These are phyloP conservation scores for Xylaria sp. DNA, from an alignment of 2,329 filamentous ascomycete species.

Conservation along the genomic window DNA sequence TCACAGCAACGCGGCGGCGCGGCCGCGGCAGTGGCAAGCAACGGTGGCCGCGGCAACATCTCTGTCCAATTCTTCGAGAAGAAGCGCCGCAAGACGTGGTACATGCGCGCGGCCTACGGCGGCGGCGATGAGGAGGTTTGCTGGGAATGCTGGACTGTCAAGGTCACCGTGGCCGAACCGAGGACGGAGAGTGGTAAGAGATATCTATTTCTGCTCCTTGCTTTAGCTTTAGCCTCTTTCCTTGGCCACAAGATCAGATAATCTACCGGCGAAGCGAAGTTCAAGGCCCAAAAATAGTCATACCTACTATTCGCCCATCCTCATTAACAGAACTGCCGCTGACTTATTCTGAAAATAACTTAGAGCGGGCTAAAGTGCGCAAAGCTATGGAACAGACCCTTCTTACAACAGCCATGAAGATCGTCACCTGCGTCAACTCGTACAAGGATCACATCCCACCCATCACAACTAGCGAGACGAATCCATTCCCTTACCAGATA, in stretches of 20 bases:
- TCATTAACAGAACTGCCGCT: conserved; percentile 1
- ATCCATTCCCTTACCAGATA: conserved; percentile 96
- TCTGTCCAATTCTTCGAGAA: conserved; percentile 96
- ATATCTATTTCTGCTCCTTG: conserved; percentile 1
- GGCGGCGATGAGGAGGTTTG: conserved; percentile 88
- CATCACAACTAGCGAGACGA: conserved; percentile 89
- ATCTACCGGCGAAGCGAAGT: background rate
- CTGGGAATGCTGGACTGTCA: conserved; percentile 96
- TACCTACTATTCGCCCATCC: no score
- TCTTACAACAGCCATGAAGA: conserved; percentile 87
- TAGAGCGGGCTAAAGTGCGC: conserved; percentile 88
- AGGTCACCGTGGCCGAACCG: conserved; percentile 92
- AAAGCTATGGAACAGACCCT: conserved; percentile 92
- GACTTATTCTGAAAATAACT: conserved; percentile 6
- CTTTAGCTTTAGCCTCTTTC: background rate
- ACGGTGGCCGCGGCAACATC: conserved; percentile 71
- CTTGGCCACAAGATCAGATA: background rate
- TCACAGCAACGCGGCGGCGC: conserved; percentile 44
- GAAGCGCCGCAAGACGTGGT: conserved; percentile 82
- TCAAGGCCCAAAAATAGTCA: no score
- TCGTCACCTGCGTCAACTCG: conserved; percentile 84
- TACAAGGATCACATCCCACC: conserved; percentile 97
- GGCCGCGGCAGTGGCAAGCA: conserved; percentile 4
- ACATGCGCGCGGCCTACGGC: conserved; percentile 64
- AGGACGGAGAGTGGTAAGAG: conserved; percentile 84